These are phyloP conservation scores for Anisogramma anomala DNA, from an alignment of 2,329 filamentous ascomycete genomes.

Conservation along the genomic window DNA sequence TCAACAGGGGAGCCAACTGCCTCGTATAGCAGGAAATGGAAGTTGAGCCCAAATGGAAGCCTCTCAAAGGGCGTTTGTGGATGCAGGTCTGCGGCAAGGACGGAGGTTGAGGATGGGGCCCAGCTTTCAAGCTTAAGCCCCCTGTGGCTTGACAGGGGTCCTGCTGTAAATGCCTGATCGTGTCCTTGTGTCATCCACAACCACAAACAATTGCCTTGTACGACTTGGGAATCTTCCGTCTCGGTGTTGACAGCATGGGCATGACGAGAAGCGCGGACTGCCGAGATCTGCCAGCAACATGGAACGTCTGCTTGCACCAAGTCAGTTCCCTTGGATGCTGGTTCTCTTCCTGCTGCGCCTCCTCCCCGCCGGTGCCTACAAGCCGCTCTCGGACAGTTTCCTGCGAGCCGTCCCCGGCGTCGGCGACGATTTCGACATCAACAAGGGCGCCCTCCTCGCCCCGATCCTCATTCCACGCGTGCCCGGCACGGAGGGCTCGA, in stretches of 20 bases:
- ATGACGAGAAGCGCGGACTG: background rate
- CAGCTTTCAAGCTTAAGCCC: too few relatives aligned
- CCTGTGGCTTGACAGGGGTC: too few relatives aligned
- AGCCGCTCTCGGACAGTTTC: constrained; percentile 59
- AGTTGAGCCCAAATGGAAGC: too few relatives aligned
- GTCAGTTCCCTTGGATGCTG: constrained; percentile 15
- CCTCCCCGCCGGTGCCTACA: constrained; percentile 26
- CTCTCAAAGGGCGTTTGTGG: too few relatives aligned
- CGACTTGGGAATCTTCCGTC: background rate
- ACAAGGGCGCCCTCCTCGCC: constrained; percentile 62
- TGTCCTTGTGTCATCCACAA: too few relatives aligned
- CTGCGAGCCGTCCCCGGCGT: constrained; percentile 62
- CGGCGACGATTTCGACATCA: constrained; percentile 66
- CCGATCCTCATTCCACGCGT: constrained; percentile 84
- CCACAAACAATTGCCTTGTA: background rate
- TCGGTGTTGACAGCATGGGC: constrained; percentile 8
- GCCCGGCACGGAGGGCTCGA: constrained; percentile 69
- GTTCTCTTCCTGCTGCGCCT: constrained; percentile 10
- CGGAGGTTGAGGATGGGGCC: too few relatives aligned
- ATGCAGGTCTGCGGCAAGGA: too few relatives aligned
- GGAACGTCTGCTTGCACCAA: constrained; percentile 8
- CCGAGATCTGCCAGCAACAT: constrained; percentile 11
- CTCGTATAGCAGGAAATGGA: too few relatives aligned
- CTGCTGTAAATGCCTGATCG: too few relatives aligned
- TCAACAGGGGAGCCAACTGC: too few relatives aligned